phyloP scores from a whole-genome alignment of 495 filamentous ascomycete genomes.

The Aspergillus panamensis region DNA sequence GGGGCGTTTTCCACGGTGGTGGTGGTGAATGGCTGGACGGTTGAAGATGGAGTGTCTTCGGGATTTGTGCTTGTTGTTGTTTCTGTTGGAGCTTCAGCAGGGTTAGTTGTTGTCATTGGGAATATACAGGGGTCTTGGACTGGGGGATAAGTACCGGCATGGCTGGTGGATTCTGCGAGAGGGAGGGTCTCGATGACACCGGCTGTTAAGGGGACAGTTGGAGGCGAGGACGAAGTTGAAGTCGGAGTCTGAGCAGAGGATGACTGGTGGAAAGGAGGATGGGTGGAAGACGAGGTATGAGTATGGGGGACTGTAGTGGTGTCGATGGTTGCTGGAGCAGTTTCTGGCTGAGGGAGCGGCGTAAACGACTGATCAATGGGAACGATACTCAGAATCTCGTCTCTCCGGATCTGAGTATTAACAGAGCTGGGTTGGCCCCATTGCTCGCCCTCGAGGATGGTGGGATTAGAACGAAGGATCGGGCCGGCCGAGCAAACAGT shows the following conservation, averaged over 20 bases:
- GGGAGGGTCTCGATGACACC: background rate
- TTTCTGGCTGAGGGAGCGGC: background rate
- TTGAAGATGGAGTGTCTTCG: background rate
- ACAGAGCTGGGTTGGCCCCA: background rate
- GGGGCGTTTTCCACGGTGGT: background rate
- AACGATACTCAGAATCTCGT: conserved; percentile 19
- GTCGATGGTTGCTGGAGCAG: background rate
- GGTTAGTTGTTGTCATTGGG: background rate
- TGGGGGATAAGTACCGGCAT: background rate
- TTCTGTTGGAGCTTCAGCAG: background rate
- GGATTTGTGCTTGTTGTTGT: background rate
- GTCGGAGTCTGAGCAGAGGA: no score
- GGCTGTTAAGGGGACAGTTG: background rate
- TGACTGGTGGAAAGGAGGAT: no score
- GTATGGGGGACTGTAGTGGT: background rate
- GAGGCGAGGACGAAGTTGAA: background rate
- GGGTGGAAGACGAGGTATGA: background rate
- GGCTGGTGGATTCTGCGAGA: background rate
- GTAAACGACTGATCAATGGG: conserved; percentile 9
- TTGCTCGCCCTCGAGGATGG: background rate
- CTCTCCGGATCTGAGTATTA: background rate
- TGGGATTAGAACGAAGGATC: conserved; percentile 25
- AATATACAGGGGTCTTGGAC: background rate
- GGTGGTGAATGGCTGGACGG: background rate
- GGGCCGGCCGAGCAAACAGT: conserved; percentile 36